Conservation (phyloP, 108 stramenopile species). For the Cyclotella distinguenda region DNA sequence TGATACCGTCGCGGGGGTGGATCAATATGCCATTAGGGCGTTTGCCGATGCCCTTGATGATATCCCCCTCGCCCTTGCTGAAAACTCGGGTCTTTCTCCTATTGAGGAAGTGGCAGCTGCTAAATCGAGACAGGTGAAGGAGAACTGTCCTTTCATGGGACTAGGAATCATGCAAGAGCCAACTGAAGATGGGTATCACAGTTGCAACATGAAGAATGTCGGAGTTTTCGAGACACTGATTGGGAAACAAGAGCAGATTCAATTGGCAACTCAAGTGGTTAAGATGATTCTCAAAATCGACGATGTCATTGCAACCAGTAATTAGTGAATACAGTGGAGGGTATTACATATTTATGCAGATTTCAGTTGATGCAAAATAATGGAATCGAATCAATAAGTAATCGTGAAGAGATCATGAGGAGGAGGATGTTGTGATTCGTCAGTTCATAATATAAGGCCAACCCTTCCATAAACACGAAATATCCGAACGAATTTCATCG, state of each 20-base stretch:
- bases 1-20: slow-evolving; percentile 91
- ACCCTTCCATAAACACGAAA: too few species aligned
- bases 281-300: slow-evolving; percentile 99
- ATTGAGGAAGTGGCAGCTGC: slow-evolving; percentile 96
- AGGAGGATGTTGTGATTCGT: too few species aligned
- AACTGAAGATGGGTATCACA: slow-evolving; percentile 64
- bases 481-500: too few species aligned
- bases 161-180: slow-evolving; percentile 82
- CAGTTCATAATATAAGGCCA: too few species aligned
- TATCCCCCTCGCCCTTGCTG: slow-evolving; percentile 98
- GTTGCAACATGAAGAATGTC: slow-evolving; percentile 90
- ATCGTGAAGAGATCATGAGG: too few species aligned
- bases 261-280: slow-evolving; percentile 98
- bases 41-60: slow-evolving; percentile 99
- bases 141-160: slow-evolving; percentile 87
- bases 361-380: too few species aligned
- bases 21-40: slow-evolving; percentile 99
- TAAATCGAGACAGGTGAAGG: slow-evolving; percentile 91
- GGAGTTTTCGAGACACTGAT: slow-evolving; percentile 99
- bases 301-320: slow-evolving; percentile 15
- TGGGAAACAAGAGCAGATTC: slow-evolving; percentile 99
- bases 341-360: too few species aligned
- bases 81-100: slow-evolving; percentile 95
- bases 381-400: too few species aligned
- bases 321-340: too few species aligned